Conservation (phyloP, 2,329 filamentous ascomycete genomes). For the Fusarium decemcellulare region DNA sequence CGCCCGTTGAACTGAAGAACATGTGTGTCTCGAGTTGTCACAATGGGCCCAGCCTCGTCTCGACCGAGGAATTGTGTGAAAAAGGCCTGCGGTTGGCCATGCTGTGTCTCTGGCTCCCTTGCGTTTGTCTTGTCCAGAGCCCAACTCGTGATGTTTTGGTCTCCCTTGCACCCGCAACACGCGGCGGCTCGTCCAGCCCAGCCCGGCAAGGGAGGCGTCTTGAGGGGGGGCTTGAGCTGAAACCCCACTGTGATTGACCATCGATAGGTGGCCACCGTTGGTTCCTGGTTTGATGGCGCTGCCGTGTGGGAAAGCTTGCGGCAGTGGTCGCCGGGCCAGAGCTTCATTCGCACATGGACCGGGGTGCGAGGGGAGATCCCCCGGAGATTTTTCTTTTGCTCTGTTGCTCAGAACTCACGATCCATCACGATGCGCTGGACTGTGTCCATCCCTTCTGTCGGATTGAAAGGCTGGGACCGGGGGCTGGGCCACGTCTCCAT, state of each 20-base stretch:
- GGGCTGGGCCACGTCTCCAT: too few relatives aligned
- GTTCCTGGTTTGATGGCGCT: conserved; percentile 12
- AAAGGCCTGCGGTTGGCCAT: too few relatives aligned
- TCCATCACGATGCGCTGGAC: too few relatives aligned
- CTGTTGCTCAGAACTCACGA: too few relatives aligned
- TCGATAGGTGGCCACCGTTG: neutral
- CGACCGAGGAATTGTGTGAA: too few relatives aligned
- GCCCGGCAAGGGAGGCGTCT: conserved; percentile 1
- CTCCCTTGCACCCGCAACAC: neutral
- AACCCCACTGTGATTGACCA: conserved; percentile 7
- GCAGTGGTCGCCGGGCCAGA: neutral
- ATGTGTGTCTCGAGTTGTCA: too few relatives aligned
- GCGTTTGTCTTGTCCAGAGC: neutral
- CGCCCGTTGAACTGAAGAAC: too few relatives aligned
- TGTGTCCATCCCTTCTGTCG: neutral
- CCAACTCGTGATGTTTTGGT: neutral
- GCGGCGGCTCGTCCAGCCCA: neutral
- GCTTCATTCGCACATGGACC: conserved; percentile 1
- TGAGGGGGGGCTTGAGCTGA: neutral
- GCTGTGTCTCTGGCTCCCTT: conserved; percentile 4
- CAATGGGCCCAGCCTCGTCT: too few relatives aligned
- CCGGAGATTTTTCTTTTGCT: neutral
- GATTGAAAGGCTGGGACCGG: neutral
- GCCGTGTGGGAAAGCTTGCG: conserved; percentile 3
- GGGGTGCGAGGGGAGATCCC: neutral